A percentile compares a stretch with the other conserved stretches of the same genome.
phyloP scores from a whole-genome alignment of 1,139 yeast species.

The Pichia sp. region DNA sequence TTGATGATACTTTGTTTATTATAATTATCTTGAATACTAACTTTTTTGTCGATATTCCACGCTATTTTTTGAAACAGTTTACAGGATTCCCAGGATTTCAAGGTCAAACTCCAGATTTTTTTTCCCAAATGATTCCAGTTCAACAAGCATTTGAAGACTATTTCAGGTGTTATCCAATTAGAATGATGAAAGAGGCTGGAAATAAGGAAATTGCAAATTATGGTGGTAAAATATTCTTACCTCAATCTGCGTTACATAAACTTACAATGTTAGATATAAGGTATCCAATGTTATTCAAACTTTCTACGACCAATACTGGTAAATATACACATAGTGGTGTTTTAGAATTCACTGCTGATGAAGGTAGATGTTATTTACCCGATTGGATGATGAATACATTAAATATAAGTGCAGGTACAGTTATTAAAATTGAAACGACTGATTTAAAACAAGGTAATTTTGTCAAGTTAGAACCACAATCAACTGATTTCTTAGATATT shows the following conservation, averaged over 20 bases:
- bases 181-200: slow-evolving; percentile 80
- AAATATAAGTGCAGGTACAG: slow-evolving; percentile 66
- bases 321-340: slow-evolving; percentile 84
- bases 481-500: slow-evolving; percentile 86
- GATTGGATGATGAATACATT: slow-evolving; percentile 94
- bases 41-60: not conserved
- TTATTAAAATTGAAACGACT: slow-evolving; percentile 66
- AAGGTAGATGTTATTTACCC: slow-evolving; percentile 90
- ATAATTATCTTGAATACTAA: not conserved
- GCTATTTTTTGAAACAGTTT: not conserved
- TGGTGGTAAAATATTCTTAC: slow-evolving; percentile 96
- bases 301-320: slow-evolving; percentile 62
- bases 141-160: slow-evolving; percentile 54
- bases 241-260: slow-evolving; percentile 87
- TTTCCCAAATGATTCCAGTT: slow-evolving; percentile 17
- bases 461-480: slow-evolving; percentile 93
- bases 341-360: slow-evolving; percentile 92
- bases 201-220: slow-evolving; percentile 78
- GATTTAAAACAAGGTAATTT: slow-evolving; percentile 82
- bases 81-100: slow-evolving; percentile 32
- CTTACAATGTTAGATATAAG: slow-evolving; percentile 74
- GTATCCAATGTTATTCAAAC: slow-evolving; percentile 91
- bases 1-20: not conserved
- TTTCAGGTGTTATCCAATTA: slow-evolving; percentile 86
- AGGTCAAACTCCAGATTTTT: slow-evolving; percentile 16